Evolutionary conservation across 192 early-diverging fungal species (phyloP), one percentile per base, ranked within the genome.

Genomic region (Coemansia furcata): DNA sequence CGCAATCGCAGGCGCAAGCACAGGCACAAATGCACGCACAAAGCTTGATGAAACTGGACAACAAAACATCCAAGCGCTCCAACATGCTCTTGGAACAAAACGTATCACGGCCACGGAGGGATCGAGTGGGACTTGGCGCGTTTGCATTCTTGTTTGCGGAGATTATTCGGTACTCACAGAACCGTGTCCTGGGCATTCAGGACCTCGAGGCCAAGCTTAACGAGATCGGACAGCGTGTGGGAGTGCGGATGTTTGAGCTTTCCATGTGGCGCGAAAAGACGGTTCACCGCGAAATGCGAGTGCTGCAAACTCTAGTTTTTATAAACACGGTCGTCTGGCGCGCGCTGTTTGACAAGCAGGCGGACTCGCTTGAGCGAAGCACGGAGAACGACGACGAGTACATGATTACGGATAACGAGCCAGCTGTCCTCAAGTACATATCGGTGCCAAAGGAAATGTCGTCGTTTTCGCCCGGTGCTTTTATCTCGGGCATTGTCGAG

Each of bases 331-430:
- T 89, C 2, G 86, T 99, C 17, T 99, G 98, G 98, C 95, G 96
- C 65, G 75, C 86, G 1, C 78, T 99, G 74, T 99, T 99, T 86
- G 96, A 95, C 46, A 98, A 96, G 76, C 87, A 88, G 65, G 96
- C 96, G 6, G 96, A 99, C 82, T 92, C 96, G 43, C 78, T 99
- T 60, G 97, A 98, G 67, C 96, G 95, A 65, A 91, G 92, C 62
- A 98, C 95, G 3, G 96, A 98, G 46, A 93, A 90, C 71, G 96
- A 99, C 33, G 96, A 98, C 68, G 96, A 99, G 87, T 99, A 98
- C 73, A 99, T 99, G 98, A 95, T 99, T 33, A 94, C 91, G n/a
- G 98, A 99, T 74, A 98, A 98, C 68, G 96, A 99, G 49, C 96
- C 96, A 2, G 64, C 89, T 4, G 83, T 98, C 44, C 89, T 89